Evolutionary conservation across 352 stramenopile species (phyloP), one percentile per base, ranked within the genome.

Genomic region (Pythium aquatile): DNA sequence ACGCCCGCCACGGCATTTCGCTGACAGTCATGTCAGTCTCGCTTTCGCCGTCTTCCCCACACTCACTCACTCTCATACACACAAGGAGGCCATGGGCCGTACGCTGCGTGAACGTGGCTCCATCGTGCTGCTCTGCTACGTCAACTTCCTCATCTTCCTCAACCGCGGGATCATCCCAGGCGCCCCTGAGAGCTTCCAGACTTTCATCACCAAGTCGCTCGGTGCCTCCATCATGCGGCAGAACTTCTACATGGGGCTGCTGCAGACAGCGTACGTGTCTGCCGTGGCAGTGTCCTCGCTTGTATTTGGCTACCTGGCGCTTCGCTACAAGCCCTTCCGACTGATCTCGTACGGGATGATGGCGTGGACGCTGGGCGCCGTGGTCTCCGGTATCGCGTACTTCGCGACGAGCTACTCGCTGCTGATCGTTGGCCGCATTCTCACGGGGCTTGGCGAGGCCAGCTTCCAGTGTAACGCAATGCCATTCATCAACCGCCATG

Each of bases 151-250:
- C 58, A 98, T 97, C 72, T 98, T 97, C 76, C 68, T 98, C 44
- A 93, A 98, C 78, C 89, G 95, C 37, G 91, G 93, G 28, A 98
- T 99, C 64, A 98, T 98, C 58, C 89, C 96, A 0, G 96, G 96
- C 9, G 88, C 93, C 0, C 87, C 88, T 20, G 78, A 96, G 62
- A 88, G 97, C 65, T 98, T 98, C 69, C 85, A 96, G 61, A 81
- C 79, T 48, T 98, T 98, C 65, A 96, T 98, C 65, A 81, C 79
- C 9, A 54, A 74, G 13, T 91, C 89, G 11, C 73, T 90, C n/a
- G 68, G 85, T 47, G 73, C 88, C 20, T 80, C 75, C 9, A 72
- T 77, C 48, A 69, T 85, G 53, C 72, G 83, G 44, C 74, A 93
- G 66, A 89, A 78, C 42, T 73, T 93, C 52, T 93, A 92, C 75